Evolutionary conservation across 2,329 filamentous ascomycete genomes (phyloP).

Genomic region (Metarhizium rileyi): DNA sequence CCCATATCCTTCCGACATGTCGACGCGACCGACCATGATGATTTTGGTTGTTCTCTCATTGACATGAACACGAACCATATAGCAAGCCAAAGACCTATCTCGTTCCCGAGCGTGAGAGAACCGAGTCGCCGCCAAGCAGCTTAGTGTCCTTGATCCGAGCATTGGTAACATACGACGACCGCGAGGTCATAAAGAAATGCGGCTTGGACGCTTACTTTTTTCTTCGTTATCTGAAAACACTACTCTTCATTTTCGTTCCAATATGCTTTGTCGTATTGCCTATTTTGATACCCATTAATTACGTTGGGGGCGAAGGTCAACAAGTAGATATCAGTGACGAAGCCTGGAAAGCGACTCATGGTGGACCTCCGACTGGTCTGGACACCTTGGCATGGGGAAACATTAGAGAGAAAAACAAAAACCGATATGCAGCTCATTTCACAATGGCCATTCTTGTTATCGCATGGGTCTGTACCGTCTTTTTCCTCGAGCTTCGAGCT

Average conservation of each 20-base stretch:
- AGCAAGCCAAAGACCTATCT: constrained; percentile 80
- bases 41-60: not conserved
- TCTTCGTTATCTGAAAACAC: constrained; percentile 66
- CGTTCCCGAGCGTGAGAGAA: constrained; percentile 75
- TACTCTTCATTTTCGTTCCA: constrained; percentile 87
- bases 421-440: constrained; percentile 76
- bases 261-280: constrained; percentile 71
- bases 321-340: constrained; percentile 30
- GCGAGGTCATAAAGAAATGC: constrained; percentile 88
- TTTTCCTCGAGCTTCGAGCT: constrained; percentile 75
- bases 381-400: constrained; percentile 86
- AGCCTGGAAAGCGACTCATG: constrained; percentile 1
- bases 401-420: constrained; percentile 53
- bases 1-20: not conserved
- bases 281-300: constrained; percentile 79
- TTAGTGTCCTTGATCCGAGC: constrained; percentile 42
- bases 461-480: constrained; percentile 75
- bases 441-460: constrained; percentile 70
- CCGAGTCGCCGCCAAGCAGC: constrained; percentile 56
- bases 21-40: constrained; percentile 7
- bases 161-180: constrained; percentile 59
- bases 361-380: constrained; percentile 45
- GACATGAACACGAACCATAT: not conserved
- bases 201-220: constrained; percentile 98
- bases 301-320: constrained; percentile 56